These are phyloP conservation scores for Flaveria floridana DNA, from an alignment of 140 eudicot species.

Conservation along the genomic window DNA sequence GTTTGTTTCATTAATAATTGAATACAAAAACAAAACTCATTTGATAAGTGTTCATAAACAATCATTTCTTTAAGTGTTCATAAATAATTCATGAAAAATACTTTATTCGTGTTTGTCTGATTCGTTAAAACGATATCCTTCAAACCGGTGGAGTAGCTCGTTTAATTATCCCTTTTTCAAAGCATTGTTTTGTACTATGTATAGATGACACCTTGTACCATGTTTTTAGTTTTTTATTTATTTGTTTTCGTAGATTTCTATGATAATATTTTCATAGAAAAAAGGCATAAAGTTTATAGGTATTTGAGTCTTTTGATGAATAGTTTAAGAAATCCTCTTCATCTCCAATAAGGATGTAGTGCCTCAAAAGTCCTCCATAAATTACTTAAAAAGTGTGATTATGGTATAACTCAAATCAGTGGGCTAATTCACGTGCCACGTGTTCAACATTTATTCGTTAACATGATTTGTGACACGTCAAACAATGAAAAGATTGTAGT, in stretches of 20 bases:
- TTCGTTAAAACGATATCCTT: no score
- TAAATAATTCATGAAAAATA: no score
- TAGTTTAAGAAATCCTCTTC: constrained; percentile 43
- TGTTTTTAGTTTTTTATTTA: not conserved
- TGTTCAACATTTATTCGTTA: constrained; percentile 16
- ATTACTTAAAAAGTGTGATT: constrained; percentile 36
- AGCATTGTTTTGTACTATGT: no score
- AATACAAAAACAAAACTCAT: no score
- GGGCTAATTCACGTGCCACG: constrained; percentile 35
- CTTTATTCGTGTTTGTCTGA: no score
- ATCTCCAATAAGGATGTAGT: constrained; percentile 43
- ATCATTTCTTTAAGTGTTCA: no score
- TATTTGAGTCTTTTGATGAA: constrained; percentile 38
- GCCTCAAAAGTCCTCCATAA: constrained; percentile 33
- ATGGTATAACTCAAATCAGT: constrained; percentile 31
- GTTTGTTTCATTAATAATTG: no score
- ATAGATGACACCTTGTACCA: not conserved
- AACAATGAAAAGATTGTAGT: not conserved
- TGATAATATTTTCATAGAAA: constrained; percentile 10
- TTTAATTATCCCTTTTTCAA: no score
- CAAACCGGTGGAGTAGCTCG: no score
- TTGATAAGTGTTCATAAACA: no score
- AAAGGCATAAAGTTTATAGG: constrained; percentile 27
- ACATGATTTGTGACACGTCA: not conserved
- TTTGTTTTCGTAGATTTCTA: constrained; percentile 17